Conservation (phyloP, 2,329 filamentous ascomycete genomes). For the Aschersonia sp. region DNA sequence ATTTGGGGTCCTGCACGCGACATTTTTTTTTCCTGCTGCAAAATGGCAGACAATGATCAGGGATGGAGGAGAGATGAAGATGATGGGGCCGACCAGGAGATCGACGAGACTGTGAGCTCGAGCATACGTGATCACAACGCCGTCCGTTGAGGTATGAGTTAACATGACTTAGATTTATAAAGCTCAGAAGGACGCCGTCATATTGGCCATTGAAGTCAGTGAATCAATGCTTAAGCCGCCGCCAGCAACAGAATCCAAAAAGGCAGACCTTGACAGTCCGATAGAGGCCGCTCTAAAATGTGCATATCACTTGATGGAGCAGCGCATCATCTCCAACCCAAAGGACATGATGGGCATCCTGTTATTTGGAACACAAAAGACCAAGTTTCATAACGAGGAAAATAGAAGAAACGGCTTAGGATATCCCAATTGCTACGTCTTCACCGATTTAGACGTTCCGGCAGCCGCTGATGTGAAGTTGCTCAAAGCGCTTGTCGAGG, state of each 20-base stretch:
- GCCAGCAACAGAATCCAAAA: slow-evolving; percentile 51
- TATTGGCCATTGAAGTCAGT: slow-evolving; percentile 90
- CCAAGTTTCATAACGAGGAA: slow-evolving; percentile 59
- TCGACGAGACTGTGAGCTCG: slow-evolving; percentile 44
- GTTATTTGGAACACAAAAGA: slow-evolving; percentile 77
- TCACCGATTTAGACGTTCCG: slow-evolving; percentile 77
- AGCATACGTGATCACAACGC: background rate
- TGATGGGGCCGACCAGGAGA: slow-evolving; percentile 45
- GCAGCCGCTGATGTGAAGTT: slow-evolving; percentile 75
- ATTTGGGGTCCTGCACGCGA: background rate
- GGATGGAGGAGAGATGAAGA: slow-evolving; percentile 40
- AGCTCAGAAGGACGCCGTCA: slow-evolving; percentile 88
- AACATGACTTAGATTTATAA: slow-evolving; percentile 56
- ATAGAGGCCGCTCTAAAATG: slow-evolving; percentile 80
- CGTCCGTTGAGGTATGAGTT: background rate
- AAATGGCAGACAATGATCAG: slow-evolving; percentile 18
- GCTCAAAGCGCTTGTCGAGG: slow-evolving; percentile 61
- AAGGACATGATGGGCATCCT: slow-evolving; percentile 95
- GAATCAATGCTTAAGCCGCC: slow-evolving; percentile 67
- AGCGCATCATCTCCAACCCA: slow-evolving; percentile 92
- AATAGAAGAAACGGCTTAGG: slow-evolving; percentile 43
- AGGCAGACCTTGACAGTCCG: slow-evolving; percentile 63
- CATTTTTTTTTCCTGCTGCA: background rate
- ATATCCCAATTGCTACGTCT: slow-evolving; percentile 86
- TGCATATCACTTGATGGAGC: slow-evolving; percentile 90